A percentile compares a stretch with the other conserved stretches of the same genome.
phyloP scores from a whole-genome alignment of 2,329 filamentous ascomycete species.

The Ilyonectria destructans region DNA sequence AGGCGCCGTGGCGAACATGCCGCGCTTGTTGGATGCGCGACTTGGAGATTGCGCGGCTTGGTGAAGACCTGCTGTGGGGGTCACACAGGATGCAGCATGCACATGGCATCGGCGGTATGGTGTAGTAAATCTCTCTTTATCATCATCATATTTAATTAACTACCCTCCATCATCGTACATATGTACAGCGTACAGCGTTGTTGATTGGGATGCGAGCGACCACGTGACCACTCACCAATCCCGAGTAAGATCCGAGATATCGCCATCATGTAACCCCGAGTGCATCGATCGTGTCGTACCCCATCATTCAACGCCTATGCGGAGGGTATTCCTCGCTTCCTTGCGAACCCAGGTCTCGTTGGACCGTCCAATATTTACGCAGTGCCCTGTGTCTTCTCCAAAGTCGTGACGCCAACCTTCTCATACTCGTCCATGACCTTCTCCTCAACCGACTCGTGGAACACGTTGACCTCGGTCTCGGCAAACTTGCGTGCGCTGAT shows the following conservation, averaged over 20 bases:
- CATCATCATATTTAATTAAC: slow-evolving; percentile 30
- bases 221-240: slow-evolving; percentile 28
- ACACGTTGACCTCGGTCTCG: slow-evolving; percentile 70
- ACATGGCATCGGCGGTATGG: slow-evolving; percentile 1
- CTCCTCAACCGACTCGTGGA: slow-evolving; percentile 66
- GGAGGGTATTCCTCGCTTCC: slow-evolving; percentile 18
- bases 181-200: slow-evolving; percentile 15
- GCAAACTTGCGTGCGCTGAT: slow-evolving; percentile 83
- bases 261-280: slow-evolving; percentile 41
- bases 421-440: slow-evolving; percentile 67
- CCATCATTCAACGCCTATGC: slow-evolving; percentile 12
- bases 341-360: slow-evolving; percentile 26
- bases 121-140: slow-evolving; percentile 18
- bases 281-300: slow-evolving; percentile 32
- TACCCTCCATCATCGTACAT: slow-evolving; percentile 25
- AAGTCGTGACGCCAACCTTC: slow-evolving; percentile 49
- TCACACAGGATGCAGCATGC: slow-evolving; percentile 13
- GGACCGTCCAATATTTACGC: slow-evolving; percentile 32
- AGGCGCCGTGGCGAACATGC: not conserved
- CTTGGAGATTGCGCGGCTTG: not conserved
- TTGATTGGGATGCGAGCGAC: slow-evolving; percentile 20
- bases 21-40: not conserved
- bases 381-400: slow-evolving; percentile 36
- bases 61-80: not conserved
- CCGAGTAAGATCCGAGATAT: slow-evolving; percentile 50